Evolutionary conservation across 768 basidiomycete genomes (phyloP), one percentile per base, ranked within the genome.

Genomic region (Tephrocybe sp.): DNA sequence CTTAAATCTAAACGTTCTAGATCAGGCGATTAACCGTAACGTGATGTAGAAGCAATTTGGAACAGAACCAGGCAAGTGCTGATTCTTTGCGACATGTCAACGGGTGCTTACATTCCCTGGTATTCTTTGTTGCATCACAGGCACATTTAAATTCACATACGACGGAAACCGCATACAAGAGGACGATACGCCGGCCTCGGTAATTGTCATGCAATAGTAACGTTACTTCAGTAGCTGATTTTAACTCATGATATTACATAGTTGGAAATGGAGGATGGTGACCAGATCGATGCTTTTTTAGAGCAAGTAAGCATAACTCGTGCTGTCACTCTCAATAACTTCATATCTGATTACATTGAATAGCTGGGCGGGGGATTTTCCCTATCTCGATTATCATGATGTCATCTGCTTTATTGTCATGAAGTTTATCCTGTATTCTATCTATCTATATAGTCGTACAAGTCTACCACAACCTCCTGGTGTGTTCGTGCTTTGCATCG

Each of bases 141-240:
- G 82, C 13, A 83, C 85, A 0, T 79, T 87, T 55, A 82, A 78
- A 53, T 87, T 87, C 52, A 71, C 70, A 0, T 79, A 73, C 44
- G 80, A 84, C 1, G 84, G 83, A 0, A 59, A 68, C 1, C 73
- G 85, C 31, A 50, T 87, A 32, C 59, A 52, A 13, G 49, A 66
- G 31, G 70, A 78, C 0, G 74, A 80, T 20, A 84, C 83, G 3
- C 85, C 85, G 10, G 75, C 68, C 34, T 66, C 63, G 42, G 85
- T 87, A 53, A 54, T 72, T 64, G 30, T 32, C 51, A 39, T 26
- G 19, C 3, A n/a, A n/a, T n/a, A 41, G 17, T 23, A 52, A 38
- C 31, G 13, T 31, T 19, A n/a, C n/a, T 32, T 19, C 9, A 26
- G 4, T 35, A 16, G 22, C 5, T 19, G 6, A 13, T 16, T 16